Evolutionary conservation across 2,329 filamentous ascomycete genomes (phyloP), one percentile per base, ranked within the genome.

Genomic region (Colletotrichum viniferum): DNA sequence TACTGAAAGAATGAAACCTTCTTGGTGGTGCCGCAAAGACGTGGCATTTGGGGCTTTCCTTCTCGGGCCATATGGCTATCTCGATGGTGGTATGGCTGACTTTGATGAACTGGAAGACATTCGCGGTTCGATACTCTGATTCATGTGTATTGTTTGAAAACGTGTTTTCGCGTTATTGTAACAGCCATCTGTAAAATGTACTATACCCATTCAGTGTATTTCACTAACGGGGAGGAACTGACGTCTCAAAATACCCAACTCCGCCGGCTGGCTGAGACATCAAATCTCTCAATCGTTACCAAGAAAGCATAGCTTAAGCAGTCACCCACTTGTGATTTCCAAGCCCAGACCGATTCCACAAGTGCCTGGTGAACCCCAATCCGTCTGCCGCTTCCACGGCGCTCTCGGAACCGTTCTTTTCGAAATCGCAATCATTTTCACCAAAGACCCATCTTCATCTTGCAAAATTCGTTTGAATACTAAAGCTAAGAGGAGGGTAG

Each of bases 241-340:
- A 43, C 8, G 4, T 4, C 18, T n/a, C 16, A 43, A 18, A 43
- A 0, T 0, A n/a, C 3, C 16, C 18, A n/a, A n/a, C 18, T 10
- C 38, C 18, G 0, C 1, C 0, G 38, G 8, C 18, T 43, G 18
- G 9, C 16, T 10, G 2, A 1, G 38, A 43, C 9, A 43, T 10
- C 18, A 5, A 43, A 18, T 2, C 9, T 10, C 38, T 43, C 38
- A 10, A 43, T 5, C 1, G 0, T n/a, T 43, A 0, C 1, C 16
- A 43, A 9, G 14, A 9, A 9, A 43, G 1, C 18, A 43, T 43
- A 5, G 38, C 0, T 9, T n/a, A 38, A 43, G 36, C 36, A 43
- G 16, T 0, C 0, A 43, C 16, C 16, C 0, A 43, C 16, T 43
- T 48, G 4, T 0, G 18, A n/a, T 10, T 1, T 12, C 18, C 38